A percentile compares a stretch with the other conserved stretches of the same genome.
phyloP scores from a whole-genome alignment of 2,329 filamentous ascomycete species.

The Aspergillus sp. region DNA sequence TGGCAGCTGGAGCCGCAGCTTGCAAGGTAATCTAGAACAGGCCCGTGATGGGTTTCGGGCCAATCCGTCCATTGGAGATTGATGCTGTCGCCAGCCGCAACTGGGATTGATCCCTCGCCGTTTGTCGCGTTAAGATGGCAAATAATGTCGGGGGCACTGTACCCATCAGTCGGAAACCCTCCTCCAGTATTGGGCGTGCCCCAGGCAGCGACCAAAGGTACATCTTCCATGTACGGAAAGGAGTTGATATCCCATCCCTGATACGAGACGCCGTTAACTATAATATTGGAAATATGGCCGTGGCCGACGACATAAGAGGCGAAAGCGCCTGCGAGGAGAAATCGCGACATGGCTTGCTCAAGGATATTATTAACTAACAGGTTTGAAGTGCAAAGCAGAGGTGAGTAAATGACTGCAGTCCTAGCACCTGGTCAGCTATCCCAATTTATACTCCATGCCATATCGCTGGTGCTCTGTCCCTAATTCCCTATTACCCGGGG shows the following conservation, averaged over 20 bases:
- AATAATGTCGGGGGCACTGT: constrained; percentile 50
- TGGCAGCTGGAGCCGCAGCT: constrained; percentile 55
- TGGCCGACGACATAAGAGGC: constrained; percentile 5
- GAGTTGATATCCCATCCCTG: constrained; percentile 28
- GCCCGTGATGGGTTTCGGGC: constrained; percentile 62
- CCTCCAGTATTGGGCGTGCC: constrained; percentile 50
- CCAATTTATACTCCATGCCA: not conserved
- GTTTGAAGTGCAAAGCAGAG: not conserved
- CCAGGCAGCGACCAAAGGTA: constrained; percentile 53
- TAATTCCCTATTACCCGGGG: constrained; percentile 2
- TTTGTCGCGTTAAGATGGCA: constrained; percentile 59
- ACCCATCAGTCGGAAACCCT: constrained; percentile 49
- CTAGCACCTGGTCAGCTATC: not conserved
- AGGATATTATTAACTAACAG: not conserved
- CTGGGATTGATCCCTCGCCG: constrained; percentile 50
- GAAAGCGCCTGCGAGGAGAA: constrained; percentile 1
- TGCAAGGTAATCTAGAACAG: constrained; percentile 63
- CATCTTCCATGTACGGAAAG: constrained; percentile 31
- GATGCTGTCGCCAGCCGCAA: constrained; percentile 58
- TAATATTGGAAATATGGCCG: constrained; percentile 19
- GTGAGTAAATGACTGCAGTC: not conserved
- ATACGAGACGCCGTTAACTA: constrained; percentile 21
- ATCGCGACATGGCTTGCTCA: constrained; percentile 4
- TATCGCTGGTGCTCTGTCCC: not conserved
- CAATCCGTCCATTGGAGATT: constrained; percentile 63